A percentile compares a stretch with the other conserved stretches of the same genome.
Conservation (phyloP, 805 yeast genomes). For the Yamadazyma insecticola region DNA sequence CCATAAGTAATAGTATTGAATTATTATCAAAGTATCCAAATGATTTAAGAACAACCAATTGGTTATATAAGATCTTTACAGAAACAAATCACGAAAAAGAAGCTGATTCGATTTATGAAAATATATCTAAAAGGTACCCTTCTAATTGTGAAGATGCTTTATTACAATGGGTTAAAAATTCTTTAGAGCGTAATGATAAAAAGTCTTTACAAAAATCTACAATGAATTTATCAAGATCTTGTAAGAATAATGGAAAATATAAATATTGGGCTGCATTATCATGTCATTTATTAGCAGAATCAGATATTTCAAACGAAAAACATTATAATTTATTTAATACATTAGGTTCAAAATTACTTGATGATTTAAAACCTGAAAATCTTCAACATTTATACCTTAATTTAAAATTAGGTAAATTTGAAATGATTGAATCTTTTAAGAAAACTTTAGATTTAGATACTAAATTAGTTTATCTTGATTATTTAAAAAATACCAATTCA, state of each 20-base stretch:
- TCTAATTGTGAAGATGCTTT: slow-evolving; percentile 34
- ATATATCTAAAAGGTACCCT: slow-evolving; percentile 55
- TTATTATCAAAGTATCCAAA: slow-evolving; percentile 40
- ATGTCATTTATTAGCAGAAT: slow-evolving; percentile 38
- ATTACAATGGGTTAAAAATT: slow-evolving; percentile 53
- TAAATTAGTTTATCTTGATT: slow-evolving; percentile 48
- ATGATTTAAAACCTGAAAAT: slow-evolving; percentile 45
- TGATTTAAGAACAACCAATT: slow-evolving; percentile 49
- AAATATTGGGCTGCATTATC: slow-evolving; percentile 56
- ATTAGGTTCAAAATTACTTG: slow-evolving; percentile 57
- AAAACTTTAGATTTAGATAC: slow-evolving; percentile 57
- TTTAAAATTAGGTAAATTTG: slow-evolving; percentile 23
- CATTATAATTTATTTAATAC: slow-evolving; percentile 52
- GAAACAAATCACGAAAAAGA: slow-evolving; percentile 31
- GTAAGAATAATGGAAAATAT: slow-evolving; percentile 24
- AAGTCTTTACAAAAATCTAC: slow-evolving; percentile 51
- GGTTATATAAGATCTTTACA: slow-evolving; percentile 44
- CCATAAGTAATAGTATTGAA: slow-evolving; percentile 24
- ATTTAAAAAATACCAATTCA: slow-evolving; percentile 35
- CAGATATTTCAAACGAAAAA: slow-evolving; percentile 25
- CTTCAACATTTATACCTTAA: slow-evolving; percentile 67
- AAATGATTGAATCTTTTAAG: slow-evolving; percentile 8
- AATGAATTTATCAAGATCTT: slow-evolving; percentile 33
- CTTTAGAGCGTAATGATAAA: slow-evolving; percentile 44
- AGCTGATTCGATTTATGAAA: slow-evolving; percentile 50